Conservation (phyloP, 2,329 filamentous ascomycete genomes). For the Trichoderma polysporum region DNA sequence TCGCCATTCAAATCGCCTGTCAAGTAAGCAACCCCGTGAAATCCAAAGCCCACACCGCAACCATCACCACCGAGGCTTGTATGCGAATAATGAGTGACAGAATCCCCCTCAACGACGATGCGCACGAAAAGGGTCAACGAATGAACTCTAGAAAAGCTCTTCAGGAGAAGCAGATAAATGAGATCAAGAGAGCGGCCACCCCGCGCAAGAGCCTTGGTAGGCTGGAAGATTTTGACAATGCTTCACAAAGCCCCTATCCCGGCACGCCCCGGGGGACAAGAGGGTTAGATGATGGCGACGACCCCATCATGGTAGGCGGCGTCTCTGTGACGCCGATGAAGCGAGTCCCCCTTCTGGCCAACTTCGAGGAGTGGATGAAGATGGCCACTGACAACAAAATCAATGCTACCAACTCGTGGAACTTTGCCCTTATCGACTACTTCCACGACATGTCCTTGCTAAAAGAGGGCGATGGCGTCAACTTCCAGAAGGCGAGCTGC, state of each 20-base stretch:
- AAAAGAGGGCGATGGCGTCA: slow-evolving; percentile 94
- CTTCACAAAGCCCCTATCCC: slow-evolving; percentile 55
- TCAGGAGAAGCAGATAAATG: slow-evolving; percentile 88
- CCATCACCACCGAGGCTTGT: not conserved
- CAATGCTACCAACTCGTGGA: slow-evolving; percentile 98
- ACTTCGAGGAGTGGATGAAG: slow-evolving; percentile 99
- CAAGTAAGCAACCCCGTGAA: slow-evolving; percentile 46
- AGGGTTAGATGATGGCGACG: slow-evolving; percentile 50
- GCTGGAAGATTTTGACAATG: slow-evolving; percentile 58
- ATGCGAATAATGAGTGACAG: slow-evolving; percentile 44
- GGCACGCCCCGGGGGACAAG: slow-evolving; percentile 48
- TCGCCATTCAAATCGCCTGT: slow-evolving; percentile 59
- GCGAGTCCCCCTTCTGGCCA: slow-evolving; percentile 90
- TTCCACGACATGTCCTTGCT: slow-evolving; percentile 98
- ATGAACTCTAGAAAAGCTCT: slow-evolving; percentile 83
- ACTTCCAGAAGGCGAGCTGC: slow-evolving; percentile 97
- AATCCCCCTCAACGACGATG: slow-evolving; percentile 95
- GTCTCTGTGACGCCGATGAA: slow-evolving; percentile 91
- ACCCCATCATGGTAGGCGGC: slow-evolving; percentile 66
- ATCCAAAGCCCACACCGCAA: not conserved
- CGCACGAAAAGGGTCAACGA: slow-evolving; percentile 83
- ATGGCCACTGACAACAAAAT: slow-evolving; percentile 99
- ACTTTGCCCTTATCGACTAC: slow-evolving; percentile 99
- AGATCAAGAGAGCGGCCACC: slow-evolving; percentile 73
- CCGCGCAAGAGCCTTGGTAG: slow-evolving; percentile 62